These are phyloP conservation scores for Ophiostoma tasmaniense DNA, from an alignment of 2,329 filamentous ascomycete genomes.

Conservation along the genomic window DNA sequence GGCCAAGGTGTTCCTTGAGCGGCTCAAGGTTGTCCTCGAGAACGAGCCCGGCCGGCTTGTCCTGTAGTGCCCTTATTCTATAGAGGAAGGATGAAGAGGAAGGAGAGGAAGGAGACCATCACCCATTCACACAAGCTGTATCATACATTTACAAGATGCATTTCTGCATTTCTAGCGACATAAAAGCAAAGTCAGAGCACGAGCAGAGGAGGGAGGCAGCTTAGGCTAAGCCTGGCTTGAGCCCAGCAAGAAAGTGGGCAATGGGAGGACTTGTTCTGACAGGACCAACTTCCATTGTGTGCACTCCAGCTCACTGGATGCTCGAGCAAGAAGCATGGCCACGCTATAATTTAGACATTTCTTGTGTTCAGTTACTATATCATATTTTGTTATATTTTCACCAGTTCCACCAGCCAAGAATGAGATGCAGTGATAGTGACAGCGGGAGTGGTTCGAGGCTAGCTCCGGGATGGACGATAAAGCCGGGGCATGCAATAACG, in stretches of 20 bases:
- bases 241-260: not conserved
- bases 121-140: not conserved
- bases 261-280: not conserved
- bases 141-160: not conserved
- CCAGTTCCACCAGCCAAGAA: not conserved
- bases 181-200: not conserved
- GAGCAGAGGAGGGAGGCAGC: not conserved
- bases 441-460: not conserved
- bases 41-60: slow-evolving; percentile 69
- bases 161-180: not conserved
- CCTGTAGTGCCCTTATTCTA: slow-evolving; percentile 32
- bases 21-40: slow-evolving; percentile 77
- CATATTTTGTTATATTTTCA: not conserved
- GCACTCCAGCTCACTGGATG: not conserved
- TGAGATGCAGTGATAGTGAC: not conserved
- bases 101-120: not conserved
- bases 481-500: too few relatives aligned
- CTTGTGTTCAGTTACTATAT: not conserved
- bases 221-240: not conserved
- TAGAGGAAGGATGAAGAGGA: not conserved
- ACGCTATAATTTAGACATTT: not conserved
- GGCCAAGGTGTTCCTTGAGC: slow-evolving; percentile 72
- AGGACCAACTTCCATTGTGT: not conserved
- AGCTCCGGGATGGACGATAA: not conserved
- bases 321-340: not conserved